Conservation (phyloP, 805 yeast genomes). For the Clavispora vitiphila region DNA sequence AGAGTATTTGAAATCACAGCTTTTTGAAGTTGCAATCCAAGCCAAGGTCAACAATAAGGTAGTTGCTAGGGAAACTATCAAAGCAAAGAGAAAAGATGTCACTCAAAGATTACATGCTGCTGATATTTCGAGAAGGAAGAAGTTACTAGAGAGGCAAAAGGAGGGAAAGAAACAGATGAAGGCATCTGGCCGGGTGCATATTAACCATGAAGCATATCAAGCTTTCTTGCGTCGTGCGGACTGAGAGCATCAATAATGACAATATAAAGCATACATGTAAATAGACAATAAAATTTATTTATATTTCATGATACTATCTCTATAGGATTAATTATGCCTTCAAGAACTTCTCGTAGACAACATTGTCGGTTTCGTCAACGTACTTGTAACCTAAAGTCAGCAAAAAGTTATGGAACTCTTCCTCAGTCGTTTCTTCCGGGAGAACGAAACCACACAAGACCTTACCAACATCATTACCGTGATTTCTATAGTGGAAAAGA, state of each 20-base stretch:
- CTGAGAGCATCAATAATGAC: slow-evolving; percentile 2
- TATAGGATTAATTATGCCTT: slow-evolving; percentile 9
- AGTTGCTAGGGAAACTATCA: slow-evolving; percentile 87
- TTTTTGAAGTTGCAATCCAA: slow-evolving; percentile 89
- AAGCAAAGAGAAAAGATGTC: slow-evolving; percentile 94
- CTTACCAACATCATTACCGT: slow-evolving; percentile 92
- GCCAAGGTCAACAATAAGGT: slow-evolving; percentile 78
- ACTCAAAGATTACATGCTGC: slow-evolving; percentile 89
- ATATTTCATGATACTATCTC: not conserved
- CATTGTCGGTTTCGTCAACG: slow-evolving; percentile 77
- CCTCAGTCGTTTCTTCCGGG: slow-evolving; percentile 60
- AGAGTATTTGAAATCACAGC: slow-evolving; percentile 71
- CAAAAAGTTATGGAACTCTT: slow-evolving; percentile 64
- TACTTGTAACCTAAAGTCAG: slow-evolving; percentile 69
- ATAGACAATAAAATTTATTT: not conserved
- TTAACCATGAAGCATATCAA: slow-evolving; percentile 84
- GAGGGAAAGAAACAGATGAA: slow-evolving; percentile 89
- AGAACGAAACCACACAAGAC: slow-evolving; percentile 86
- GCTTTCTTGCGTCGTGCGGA: slow-evolving; percentile 56
- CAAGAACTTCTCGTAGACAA: slow-evolving; percentile 79
- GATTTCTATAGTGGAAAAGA: slow-evolving; percentile 93
- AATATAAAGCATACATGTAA: not conserved
- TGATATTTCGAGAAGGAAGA: slow-evolving; percentile 85
- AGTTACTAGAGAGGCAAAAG: slow-evolving; percentile 80
- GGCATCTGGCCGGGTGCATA: slow-evolving; percentile 69